Evolutionary conservation across 352 stramenopile genomes (phyloP).

Genomic region (Globisporangium uncinulatum): DNA sequence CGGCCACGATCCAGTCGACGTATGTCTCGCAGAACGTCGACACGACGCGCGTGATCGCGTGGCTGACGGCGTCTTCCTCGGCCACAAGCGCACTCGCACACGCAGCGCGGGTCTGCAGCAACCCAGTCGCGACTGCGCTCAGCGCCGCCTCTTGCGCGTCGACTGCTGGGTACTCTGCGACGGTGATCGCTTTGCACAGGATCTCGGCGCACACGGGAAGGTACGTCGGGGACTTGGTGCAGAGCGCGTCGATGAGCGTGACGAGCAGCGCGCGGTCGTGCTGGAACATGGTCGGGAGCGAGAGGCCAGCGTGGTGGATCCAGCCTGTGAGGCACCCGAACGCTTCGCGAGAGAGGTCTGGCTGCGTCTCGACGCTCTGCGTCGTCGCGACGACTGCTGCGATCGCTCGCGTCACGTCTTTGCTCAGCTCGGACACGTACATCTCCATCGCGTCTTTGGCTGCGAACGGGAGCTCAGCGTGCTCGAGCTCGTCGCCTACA

Average conservation of each 20-base stretch:
- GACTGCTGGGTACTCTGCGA: conserved; percentile 49
- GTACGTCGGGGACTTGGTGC: conserved; percentile 35
- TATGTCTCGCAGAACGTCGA: conserved; percentile 69
- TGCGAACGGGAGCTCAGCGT: conserved; percentile 49
- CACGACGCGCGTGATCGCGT: conserved; percentile 56
- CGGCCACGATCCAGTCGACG: conserved; percentile 62
- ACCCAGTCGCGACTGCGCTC: conserved; percentile 27
- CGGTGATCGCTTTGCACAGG: conserved; percentile 47
- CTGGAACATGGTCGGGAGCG: conserved; percentile 37
- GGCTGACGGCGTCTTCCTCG: conserved; percentile 51
- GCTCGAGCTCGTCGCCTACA: conserved; percentile 64
- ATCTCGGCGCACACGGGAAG: conserved; percentile 46
- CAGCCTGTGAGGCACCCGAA: conserved; percentile 53
- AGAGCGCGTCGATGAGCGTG: conserved; percentile 40
- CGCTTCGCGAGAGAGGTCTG: conserved; percentile 41
- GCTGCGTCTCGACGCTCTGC: conserved; percentile 19
- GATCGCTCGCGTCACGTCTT: conserved; percentile 35
- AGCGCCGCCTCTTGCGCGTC: conserved; percentile 39
- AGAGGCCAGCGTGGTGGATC: conserved; percentile 51
- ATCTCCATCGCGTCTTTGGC: conserved; percentile 64
- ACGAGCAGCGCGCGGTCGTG: conserved; percentile 35
- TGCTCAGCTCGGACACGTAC: conserved; percentile 37
- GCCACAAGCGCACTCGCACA: conserved; percentile 41
- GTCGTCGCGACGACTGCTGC: conserved; percentile 32
- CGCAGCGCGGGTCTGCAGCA: conserved; percentile 39